Evolutionary conservation across 306 rosid genomes (phyloP).

Genomic region (Medicago lupulina): DNA sequence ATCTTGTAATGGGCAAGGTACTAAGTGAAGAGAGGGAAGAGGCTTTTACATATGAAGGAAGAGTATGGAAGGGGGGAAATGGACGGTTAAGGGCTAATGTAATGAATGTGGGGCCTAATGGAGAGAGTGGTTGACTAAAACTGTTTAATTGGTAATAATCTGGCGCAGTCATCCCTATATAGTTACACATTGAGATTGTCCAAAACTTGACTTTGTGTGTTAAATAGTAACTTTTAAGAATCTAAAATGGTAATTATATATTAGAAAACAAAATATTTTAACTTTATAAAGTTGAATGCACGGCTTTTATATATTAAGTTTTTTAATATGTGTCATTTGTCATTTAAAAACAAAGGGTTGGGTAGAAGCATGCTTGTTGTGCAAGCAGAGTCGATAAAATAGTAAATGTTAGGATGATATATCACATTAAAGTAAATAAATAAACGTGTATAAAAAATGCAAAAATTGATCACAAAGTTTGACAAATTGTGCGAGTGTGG

Average conservation of each 20-base stretch:
- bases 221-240: no score
- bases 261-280: no score
- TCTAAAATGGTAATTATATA: no score
- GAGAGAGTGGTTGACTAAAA: conserved; percentile 55
- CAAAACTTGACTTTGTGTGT: background rate
- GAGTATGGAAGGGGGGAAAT: conserved; percentile 53
- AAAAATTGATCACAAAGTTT: no score
- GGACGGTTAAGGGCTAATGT: conserved; percentile 63
- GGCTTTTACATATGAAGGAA: conserved; percentile 41
- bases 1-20: conserved; percentile 46
- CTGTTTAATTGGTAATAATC: conserved; percentile 32
- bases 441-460: no score
- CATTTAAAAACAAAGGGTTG: no score
- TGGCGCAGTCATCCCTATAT: background rate
- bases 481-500: no score
- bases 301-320: no score
- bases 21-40: conserved; percentile 27
- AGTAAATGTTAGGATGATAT: background rate
- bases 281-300: no score
- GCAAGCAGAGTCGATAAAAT: background rate
- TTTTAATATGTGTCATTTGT: no score
- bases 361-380: background rate
- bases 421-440: no score
- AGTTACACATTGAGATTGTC: background rate
- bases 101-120: conserved; percentile 55